These are phyloP conservation scores for Lentinula sp. DNA, from an alignment of 768 basidiomycete species.

Conservation along the genomic window DNA sequence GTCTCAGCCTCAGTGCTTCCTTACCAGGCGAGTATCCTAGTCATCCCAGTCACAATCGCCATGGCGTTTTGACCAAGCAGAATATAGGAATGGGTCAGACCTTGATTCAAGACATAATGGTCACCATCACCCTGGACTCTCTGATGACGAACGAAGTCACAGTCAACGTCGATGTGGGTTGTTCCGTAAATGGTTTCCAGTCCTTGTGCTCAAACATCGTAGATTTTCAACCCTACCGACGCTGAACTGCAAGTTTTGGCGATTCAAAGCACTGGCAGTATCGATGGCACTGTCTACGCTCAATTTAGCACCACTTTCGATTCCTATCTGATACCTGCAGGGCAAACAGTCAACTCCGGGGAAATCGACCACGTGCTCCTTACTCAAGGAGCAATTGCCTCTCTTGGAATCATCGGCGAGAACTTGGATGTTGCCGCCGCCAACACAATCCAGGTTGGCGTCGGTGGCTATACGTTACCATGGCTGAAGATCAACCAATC, in stretches of 20 bases:
- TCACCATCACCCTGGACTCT: constrained; percentile 44
- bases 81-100: constrained; percentile 40
- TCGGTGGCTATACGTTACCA: constrained; percentile 55
- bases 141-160: constrained; percentile 44
- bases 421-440: constrained; percentile 51
- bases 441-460: constrained; percentile 40
- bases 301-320: constrained; percentile 51
- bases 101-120: constrained; percentile 52
- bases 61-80: not conserved
- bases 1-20: constrained; percentile 42
- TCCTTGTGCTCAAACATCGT: not conserved
- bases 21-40: constrained; percentile 34
- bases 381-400: constrained; percentile 48
- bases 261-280: constrained; percentile 48
- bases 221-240: constrained; percentile 53
- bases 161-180: constrained; percentile 52
- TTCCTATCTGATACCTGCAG: constrained; percentile 50
- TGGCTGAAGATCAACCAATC: constrained; percentile 58
- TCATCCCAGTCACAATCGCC: not conserved
- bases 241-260: constrained; percentile 51
- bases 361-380: constrained; percentile 50
- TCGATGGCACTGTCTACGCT: constrained; percentile 51
- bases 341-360: constrained; percentile 58
- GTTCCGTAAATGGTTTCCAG: not conserved
- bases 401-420: constrained; percentile 52